Evolutionary conservation across 768 basidiomycete species (phyloP).

Genomic region (Butyriboletus loyo): DNA sequence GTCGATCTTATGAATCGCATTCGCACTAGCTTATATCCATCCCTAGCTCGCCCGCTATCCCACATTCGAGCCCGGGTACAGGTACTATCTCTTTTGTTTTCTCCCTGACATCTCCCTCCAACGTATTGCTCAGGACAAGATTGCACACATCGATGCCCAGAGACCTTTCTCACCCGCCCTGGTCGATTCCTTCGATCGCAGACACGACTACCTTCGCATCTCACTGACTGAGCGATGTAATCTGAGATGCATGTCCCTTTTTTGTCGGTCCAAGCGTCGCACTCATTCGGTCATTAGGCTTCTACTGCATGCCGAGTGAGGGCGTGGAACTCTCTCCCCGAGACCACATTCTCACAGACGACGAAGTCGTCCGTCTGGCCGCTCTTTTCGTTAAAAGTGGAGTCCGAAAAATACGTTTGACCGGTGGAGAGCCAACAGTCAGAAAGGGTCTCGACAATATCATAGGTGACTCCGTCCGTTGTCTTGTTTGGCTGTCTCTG

Average conservation of each 20-base stretch:
- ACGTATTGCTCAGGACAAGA: slow-evolving; percentile 43
- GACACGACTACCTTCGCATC: slow-evolving; percentile 86
- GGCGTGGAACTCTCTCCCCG: slow-evolving; percentile 74
- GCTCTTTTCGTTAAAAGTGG: slow-evolving; percentile 77
- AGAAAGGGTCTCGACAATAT: slow-evolving; percentile 71
- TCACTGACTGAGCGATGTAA: slow-evolving; percentile 87
- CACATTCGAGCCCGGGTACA: slow-evolving; percentile 17
- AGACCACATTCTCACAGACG: slow-evolving; percentile 66
- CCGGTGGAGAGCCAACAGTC: slow-evolving; percentile 86
- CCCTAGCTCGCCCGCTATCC: slow-evolving; percentile 11
- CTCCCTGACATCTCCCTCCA: not conserved
- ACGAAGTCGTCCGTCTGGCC: slow-evolving; percentile 72
- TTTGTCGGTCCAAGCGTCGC: not conserved
- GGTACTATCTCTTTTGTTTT: slow-evolving; percentile 10
- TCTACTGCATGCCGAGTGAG: slow-evolving; percentile 88
- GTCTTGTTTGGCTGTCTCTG: not conserved
- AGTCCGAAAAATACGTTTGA: slow-evolving; percentile 83
- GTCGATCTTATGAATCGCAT: slow-evolving; percentile 7
- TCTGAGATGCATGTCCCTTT: slow-evolving; percentile 60
- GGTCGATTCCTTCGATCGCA: slow-evolving; percentile 63
- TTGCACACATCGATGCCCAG: slow-evolving; percentile 50
- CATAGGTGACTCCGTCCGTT: slow-evolving; percentile 47
- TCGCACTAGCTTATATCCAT: not conserved
- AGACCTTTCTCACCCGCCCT: slow-evolving; percentile 50
- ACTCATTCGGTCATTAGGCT: slow-evolving; percentile 46